Base-by-base conservation (phyloP, 495 filamentous ascomycete genomes). In the Neurospora tetrasperma region DNA sequence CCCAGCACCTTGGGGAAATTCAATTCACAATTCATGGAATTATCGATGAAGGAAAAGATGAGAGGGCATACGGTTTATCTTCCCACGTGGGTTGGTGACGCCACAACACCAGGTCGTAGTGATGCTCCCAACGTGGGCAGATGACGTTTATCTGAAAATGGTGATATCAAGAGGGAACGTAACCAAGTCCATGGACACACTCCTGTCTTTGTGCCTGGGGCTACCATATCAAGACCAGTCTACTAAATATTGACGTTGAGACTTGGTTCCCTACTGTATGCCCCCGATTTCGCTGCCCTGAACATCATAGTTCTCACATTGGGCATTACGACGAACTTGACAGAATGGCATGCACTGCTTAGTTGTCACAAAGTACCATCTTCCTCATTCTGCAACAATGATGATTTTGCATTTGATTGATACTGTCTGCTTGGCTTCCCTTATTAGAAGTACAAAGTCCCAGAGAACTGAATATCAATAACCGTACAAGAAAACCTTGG, bases 401-500 rank as follows among this genome's bases (percentile, higher is more conserved):
- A 71, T 7, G 44, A 71, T 73, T 73, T 76, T 75, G 70, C 68
- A 73, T 73, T 74, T 42, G 44, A 78, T 70, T 72, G 70, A 79
- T 79, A 75, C 78, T 77, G 62, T 71, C 69, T 70, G 70, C 76
- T 74, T 42, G 72, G 70, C 73, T 72, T 70, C 40, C 74, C 20
- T 44, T n/a, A 71, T 69, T 54, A 68, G n/a, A 79, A 78, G 71
- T 69, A 73, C 71, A 74, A 76, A 72, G 69, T 71, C 66, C 71
- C 68, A 70, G 74, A 66, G 54, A 66, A 66, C 54, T 70, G 70
- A 74, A 78, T 75, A 75, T 76, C 74, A 71, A 74, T 74, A 44
- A 75, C 78, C 72, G 75, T 76, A 79, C 75, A 77, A 80, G 59
- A 73, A 78, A 70, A 75, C 54, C 54, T 35, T 35, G 23, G 70